Base-by-base conservation (phyloP, 2,329 filamentous ascomycete genomes). In the Cytospora piceae region DNA sequence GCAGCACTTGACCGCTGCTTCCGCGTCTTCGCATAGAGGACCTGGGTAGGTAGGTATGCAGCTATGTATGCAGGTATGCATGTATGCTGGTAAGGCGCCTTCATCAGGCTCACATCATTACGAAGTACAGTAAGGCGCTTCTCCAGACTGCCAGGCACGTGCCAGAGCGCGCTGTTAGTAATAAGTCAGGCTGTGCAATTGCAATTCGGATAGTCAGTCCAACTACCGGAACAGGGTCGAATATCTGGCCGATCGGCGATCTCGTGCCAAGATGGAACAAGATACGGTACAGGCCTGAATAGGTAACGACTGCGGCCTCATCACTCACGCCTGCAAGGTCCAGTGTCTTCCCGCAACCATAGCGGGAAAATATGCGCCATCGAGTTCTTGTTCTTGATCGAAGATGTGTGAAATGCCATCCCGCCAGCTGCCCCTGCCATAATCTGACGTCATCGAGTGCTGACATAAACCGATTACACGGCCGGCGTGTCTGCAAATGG, bases 1-100 rank as follows among this genome's bases (percentile, higher is more conserved):
- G 11, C 22, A 24, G 46, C 46, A 49, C 46, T 49, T 49, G 46
- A 49, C 46, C 46, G 46, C 46, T 49, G 46, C 46, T 49, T 49
- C 46, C 42, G 42, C 20, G 7, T 11, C 5, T n/a, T 15, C 5
- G 39, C 39, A 42, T 42, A 20, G 39, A 42, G 11, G 11, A 15
- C 12, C 14, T 12, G 14, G 34, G 14, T 37, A 34, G 4, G 11
- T 15, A 29, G 3, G 27, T 11, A 14, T 14, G 34, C 14, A 37
- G 12, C 34, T 14, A 15, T 37, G 14, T 37, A 37, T 37, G 34
- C 34, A 37, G 12, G 34, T 37, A 2, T 42, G 6, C 3, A 20
- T 5, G 17, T 20, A 42, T 20, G n/a, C n/a, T n/a, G n/a, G n/a
- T n/a, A n/a, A n/a, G 27, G 7, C 4, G 20, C 39, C 42, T 46